Conservation (phyloP, 75 land plant species). For the Cunninghamia lanceolata region DNA sequence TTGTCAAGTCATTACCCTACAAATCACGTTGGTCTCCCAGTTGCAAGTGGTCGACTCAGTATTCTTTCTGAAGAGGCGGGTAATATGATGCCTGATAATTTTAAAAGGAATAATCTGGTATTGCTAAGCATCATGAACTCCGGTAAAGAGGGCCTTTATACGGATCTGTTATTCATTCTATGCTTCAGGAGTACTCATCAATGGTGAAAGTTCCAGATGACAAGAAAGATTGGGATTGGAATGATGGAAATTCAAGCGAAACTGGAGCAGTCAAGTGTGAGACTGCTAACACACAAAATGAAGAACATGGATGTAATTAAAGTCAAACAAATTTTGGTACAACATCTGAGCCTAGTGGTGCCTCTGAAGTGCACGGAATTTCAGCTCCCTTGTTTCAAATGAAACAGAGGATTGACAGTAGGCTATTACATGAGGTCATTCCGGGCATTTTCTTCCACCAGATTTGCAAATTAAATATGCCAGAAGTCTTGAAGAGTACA, state of each 20-base stretch:
- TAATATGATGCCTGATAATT: slow-evolving; percentile 23
- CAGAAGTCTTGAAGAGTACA: background rate
- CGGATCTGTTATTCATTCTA: slow-evolving; percentile 62
- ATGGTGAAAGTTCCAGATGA: slow-evolving; percentile 71
- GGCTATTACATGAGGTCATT: slow-evolving; percentile 1
- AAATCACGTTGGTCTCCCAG: too few species aligned
- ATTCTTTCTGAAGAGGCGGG: too few species aligned
- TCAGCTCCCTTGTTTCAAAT: background rate
- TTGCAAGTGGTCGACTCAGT: too few species aligned
- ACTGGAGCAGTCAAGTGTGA: slow-evolving; percentile 26
- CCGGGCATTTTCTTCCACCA: background rate
- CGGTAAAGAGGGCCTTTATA: slow-evolving; percentile 82
- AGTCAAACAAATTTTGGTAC: background rate
- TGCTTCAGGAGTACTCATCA: too few species aligned
- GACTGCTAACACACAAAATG: slow-evolving; percentile 11
- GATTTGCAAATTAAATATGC: slow-evolving; percentile 1
- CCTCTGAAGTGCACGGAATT: slow-evolving; percentile 5
- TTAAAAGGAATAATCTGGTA: slow-evolving; percentile 33
- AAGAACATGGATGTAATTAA: background rate
- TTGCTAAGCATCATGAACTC: slow-evolving; percentile 38
- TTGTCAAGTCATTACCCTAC: too few species aligned
- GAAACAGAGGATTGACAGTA: slow-evolving; percentile 12
- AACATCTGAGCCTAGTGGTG: background rate
- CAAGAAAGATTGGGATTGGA: slow-evolving; percentile 65
- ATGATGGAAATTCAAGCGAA: slow-evolving; percentile 22